Evolutionary conservation across 371 early-diverging fungal genomes (phyloP).

Genomic region (Apophysomyces trapeziformis): DNA sequence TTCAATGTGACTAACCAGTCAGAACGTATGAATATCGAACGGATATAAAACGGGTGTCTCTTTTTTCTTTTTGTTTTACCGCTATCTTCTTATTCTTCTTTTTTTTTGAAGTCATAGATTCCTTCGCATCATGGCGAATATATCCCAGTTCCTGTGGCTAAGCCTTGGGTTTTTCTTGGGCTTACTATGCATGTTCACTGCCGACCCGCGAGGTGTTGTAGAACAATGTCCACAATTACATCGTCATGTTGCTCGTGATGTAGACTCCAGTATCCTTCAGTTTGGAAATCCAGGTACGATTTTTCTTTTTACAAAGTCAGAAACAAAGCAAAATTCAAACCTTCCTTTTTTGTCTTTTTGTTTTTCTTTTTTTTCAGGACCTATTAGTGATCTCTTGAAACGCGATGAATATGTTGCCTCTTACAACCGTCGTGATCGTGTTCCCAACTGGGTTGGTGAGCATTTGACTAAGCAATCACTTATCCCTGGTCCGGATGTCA

Average conservation of each 20-base stretch:
- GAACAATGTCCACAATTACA: neutral
- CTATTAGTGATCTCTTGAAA: constrained; percentile 51
- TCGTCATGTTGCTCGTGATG: constrained; percentile 9
- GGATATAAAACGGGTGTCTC: neutral
- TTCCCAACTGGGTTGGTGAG: constrained; percentile 84
- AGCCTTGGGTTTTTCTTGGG: constrained; percentile 32
- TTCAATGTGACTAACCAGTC: neutral
- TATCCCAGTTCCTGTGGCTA: constrained; percentile 16
- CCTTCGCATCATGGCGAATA: constrained; percentile 12
- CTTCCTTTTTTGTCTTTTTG: too few relatives aligned
- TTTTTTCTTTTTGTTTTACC: neutral
- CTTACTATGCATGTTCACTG: constrained; percentile 24
- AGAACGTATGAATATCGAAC: neutral
- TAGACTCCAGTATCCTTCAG: constrained; percentile 24
- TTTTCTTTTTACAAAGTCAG: too few relatives aligned
- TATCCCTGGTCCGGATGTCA: constrained; percentile 49
- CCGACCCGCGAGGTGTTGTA: neutral
- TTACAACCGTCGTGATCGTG: constrained; percentile 73
- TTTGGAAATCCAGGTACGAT: constrained; percentile 51
- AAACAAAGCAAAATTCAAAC: neutral
- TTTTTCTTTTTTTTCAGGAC: constrained; percentile 31
- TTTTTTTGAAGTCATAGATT: too few relatives aligned
- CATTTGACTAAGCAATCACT: constrained; percentile 73
- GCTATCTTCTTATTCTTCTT: neutral
- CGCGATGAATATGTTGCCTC: constrained; percentile 59